These are phyloP conservation scores for Coprinopsis sp. DNA, from an alignment of 768 basidiomycete species.

Conservation along the genomic window DNA sequence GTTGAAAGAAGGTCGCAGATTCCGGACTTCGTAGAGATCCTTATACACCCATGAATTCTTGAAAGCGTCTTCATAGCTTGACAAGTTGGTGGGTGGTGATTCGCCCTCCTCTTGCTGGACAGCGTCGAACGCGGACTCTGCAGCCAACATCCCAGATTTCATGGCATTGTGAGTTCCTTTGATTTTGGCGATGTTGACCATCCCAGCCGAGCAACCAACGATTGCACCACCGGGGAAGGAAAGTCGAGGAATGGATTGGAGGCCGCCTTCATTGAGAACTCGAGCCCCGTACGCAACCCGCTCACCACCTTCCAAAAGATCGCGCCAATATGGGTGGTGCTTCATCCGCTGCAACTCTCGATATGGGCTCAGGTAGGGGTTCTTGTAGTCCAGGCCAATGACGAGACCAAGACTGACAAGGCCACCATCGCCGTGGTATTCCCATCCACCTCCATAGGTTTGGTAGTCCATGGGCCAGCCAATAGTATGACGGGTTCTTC, in stretches of 20 bases:
- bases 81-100: slow-evolving; percentile 51
- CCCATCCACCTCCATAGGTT: slow-evolving; percentile 91
- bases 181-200: slow-evolving; percentile 95
- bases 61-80: slow-evolving; percentile 63
- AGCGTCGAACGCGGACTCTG: slow-evolving; percentile 75
- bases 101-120: slow-evolving; percentile 32
- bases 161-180: slow-evolving; percentile 99
- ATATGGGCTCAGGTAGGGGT: slow-evolving; percentile 90
- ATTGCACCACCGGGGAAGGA: slow-evolving; percentile 93
- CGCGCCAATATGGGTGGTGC: slow-evolving; percentile 88
- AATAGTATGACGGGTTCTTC: slow-evolving; percentile 86
- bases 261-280: slow-evolving; percentile 87
- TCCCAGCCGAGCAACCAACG: slow-evolving; percentile 93
- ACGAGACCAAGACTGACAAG: slow-evolving; percentile 90
- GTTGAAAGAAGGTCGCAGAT: slow-evolving; percentile 86
- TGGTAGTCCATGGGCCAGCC: slow-evolving; percentile 86
- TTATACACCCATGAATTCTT: slow-evolving; percentile 78
- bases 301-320: slow-evolving; percentile 65
- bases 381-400: slow-evolving; percentile 90
- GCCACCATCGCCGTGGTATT: slow-evolving; percentile 93
- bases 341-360: slow-evolving; percentile 94
- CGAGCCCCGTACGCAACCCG: slow-evolving; percentile 91
- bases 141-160: slow-evolving; percentile 98
- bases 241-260: slow-evolving; percentile 82
- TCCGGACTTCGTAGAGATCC: slow-evolving; percentile 87